These are phyloP conservation scores for Boletus pseudopeckii DNA, from an alignment of 768 basidiomycete genomes.

Conservation along the genomic window DNA sequence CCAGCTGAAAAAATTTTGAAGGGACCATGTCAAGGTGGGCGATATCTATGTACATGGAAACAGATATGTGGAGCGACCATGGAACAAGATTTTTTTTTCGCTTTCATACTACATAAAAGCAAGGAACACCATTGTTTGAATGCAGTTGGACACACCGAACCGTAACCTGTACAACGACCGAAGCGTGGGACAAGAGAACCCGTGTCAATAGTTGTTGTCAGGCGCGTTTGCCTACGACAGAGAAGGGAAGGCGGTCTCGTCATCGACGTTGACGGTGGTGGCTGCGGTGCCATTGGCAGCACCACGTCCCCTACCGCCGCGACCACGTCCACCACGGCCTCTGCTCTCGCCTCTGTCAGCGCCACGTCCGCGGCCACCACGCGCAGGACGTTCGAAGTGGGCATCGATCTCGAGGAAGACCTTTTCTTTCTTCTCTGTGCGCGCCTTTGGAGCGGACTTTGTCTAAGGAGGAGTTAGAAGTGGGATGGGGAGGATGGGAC, in stretches of 20 bases:
- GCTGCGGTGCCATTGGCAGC: conserved; percentile 37
- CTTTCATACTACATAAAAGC: conserved; percentile 14
- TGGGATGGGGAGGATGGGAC: not conserved
- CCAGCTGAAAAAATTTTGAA: not conserved
- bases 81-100: conserved; percentile 6
- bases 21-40: not conserved
- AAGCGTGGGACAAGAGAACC: conserved; percentile 3
- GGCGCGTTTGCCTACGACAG: conserved; percentile 45
- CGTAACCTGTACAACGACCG: conserved; percentile 9
- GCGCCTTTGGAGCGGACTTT: conserved; percentile 62
- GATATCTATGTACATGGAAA: conserved; percentile 12
- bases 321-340: conserved; percentile 41
- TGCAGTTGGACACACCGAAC: conserved; percentile 10
- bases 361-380: conserved; percentile 54
- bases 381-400: conserved; percentile 79
- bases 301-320: conserved; percentile 45
- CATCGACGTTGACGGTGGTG: conserved; percentile 64
- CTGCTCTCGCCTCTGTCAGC: conserved; percentile 49
- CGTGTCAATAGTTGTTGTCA: conserved; percentile 3
- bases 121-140: conserved; percentile 8
- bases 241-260: conserved; percentile 87
- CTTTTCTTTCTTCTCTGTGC: conserved; percentile 85
- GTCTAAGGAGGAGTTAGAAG: conserved; percentile 39
- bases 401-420: conserved; percentile 90
- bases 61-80: conserved; percentile 1